Evolutionary conservation across 148 eudicot species (phyloP).

Genomic region (Persicaria maculosa): DNA sequence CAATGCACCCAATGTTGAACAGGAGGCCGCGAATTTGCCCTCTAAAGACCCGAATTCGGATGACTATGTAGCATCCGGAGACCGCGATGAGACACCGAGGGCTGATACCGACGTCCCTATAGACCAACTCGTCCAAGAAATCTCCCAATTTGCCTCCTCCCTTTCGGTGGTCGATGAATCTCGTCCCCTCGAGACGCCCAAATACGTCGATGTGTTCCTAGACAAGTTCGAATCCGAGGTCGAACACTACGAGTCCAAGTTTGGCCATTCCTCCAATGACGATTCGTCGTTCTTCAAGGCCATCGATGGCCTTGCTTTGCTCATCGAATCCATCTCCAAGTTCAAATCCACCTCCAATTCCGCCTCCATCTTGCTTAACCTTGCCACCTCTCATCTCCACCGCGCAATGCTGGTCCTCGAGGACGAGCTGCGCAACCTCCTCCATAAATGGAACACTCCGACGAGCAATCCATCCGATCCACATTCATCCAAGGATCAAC

Average conservation of each 20-base stretch:
- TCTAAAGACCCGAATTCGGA: not conserved
- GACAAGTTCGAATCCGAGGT: not conserved
- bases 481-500: not conserved
- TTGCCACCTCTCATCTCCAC: slow-evolving; percentile 6
- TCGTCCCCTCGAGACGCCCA: slow-evolving; percentile 7
- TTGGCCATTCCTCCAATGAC: not conserved
- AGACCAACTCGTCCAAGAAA: not conserved
- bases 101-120: not conserved
- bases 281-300: not conserved
- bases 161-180: slow-evolving; percentile 2
- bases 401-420: slow-evolving; percentile 10
- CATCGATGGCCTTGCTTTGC: slow-evolving; percentile 2
- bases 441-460: not conserved
- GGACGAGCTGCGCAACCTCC: slow-evolving; percentile 8
- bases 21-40: not conserved
- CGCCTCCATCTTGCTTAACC: not conserved
- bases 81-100: not conserved
- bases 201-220: not conserved
- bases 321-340: slow-evolving; percentile 7
- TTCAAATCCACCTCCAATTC: slow-evolving; percentile 6
- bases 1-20: not conserved
- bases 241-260: not conserved
- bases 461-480: not conserved
- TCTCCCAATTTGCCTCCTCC: slow-evolving; percentile 4
- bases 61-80: not conserved